A percentile compares a stretch with the other conserved stretches of the same genome.
Conservation (phyloP, 306 rosid genomes). For the Citrullus amarus region DNA sequence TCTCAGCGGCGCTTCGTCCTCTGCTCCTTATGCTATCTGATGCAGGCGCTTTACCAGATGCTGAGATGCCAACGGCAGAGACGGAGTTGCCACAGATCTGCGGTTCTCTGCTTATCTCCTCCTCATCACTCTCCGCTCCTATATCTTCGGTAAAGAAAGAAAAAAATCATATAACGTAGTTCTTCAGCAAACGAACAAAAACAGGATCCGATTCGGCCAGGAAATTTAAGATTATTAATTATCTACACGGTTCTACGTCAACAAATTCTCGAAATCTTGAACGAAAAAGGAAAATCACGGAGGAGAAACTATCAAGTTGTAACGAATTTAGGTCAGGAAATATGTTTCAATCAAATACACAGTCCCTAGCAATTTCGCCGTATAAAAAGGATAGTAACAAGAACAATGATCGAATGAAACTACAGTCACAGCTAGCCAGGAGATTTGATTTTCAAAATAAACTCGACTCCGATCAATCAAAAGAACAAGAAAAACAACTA, state of each 20-base stretch:
- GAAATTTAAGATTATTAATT: background rate
- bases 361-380: background rate
- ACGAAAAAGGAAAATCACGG: background rate
- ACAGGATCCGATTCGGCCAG: background rate
- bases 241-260: background rate
- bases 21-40: conserved; percentile 63
- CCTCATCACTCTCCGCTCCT: conserved; percentile 90
- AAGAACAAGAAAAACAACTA: background rate
- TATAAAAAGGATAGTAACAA: background rate
- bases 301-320: background rate
- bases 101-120: conserved; percentile 92
- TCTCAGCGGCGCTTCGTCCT: conserved; percentile 77
- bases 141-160: background rate
- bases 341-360: background rate
- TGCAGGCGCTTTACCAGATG: conserved; percentile 43
- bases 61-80: conserved; percentile 64
- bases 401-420: background rate
- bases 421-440: background rate
- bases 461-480: background rate
- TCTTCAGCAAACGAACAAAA: background rate
- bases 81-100: conserved; percentile 53
- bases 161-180: background rate
- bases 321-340: background rate
- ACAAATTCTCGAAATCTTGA: background rate
- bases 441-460: no score